These are phyloP conservation scores for Apophysomyces ossiformis DNA, from an alignment of 371 early-diverging fungal species.

Conservation along the genomic window DNA sequence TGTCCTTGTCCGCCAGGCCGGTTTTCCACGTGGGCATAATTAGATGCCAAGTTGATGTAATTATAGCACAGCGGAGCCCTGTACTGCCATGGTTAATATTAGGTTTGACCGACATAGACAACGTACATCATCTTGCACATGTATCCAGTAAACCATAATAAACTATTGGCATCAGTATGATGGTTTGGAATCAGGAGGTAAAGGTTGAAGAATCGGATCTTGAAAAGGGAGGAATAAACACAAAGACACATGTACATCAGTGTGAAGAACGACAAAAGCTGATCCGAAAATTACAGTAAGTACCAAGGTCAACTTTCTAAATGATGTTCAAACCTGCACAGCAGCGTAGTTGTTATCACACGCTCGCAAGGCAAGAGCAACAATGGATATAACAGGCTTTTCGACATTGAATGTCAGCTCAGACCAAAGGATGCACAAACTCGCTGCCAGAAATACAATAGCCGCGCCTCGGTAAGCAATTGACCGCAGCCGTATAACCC, in stretches of 20 bases:
- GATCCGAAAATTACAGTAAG: slow-evolving; percentile 10
- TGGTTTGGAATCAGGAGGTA: slow-evolving; percentile 89
- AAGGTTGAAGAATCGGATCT: slow-evolving; percentile 82
- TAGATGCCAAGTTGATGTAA: slow-evolving; percentile 77
- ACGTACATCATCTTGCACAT: slow-evolving; percentile 82
- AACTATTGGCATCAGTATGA: slow-evolving; percentile 86
- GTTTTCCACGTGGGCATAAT: slow-evolving; percentile 16
- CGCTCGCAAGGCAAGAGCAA: slow-evolving; percentile 49
- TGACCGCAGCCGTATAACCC: slow-evolving; percentile 79
- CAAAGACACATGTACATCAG: slow-evolving; percentile 92
- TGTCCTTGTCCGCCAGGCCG: slow-evolving; percentile 13
- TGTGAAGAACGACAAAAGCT: slow-evolving; percentile 77
- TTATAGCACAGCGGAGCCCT: slow-evolving; percentile 94
- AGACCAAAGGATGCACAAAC: slow-evolving; percentile 86
- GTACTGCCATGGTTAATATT: slow-evolving; percentile 23
- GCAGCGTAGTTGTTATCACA: slow-evolving; percentile 58
- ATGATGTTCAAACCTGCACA: slow-evolving; percentile 49
- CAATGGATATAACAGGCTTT: slow-evolving; percentile 62
- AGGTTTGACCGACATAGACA: neutral
- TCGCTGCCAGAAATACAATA: slow-evolving; percentile 62
- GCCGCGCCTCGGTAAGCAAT: slow-evolving; percentile 60
- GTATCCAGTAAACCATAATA: slow-evolving; percentile 90
- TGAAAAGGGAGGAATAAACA: slow-evolving; percentile 88
- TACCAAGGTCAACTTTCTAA: neutral
- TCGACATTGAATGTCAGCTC: slow-evolving; percentile 83